A percentile compares a stretch with the other conserved stretches of the same genome.
Evolutionary conservation across 1,139 yeast genomes (phyloP).

Genomic region (Suhomyces bolitotheri): DNA sequence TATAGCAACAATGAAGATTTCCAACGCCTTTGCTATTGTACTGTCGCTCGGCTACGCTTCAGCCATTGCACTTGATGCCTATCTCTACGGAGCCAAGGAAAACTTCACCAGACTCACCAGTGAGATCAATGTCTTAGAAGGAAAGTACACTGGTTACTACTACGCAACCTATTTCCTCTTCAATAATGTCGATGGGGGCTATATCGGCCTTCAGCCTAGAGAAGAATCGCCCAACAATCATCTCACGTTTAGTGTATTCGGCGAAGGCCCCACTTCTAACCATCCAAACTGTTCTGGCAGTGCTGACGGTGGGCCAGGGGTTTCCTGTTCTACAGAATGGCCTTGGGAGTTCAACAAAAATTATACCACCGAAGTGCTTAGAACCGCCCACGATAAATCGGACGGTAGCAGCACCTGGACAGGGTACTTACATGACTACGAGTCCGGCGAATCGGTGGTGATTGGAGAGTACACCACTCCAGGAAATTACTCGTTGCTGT

Average conservation of each 20-base stretch:
- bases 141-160: neutral
- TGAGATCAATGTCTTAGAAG: neutral
- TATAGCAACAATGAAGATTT: too few relatives aligned
- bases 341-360: constrained; percentile 8
- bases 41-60: too few relatives aligned
- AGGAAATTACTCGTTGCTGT: neutral
- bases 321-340: constrained; percentile 6
- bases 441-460: neutral
- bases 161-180: constrained; percentile 1
- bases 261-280: neutral
- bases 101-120: too few relatives aligned
- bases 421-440: constrained; percentile 6
- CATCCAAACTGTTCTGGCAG: constrained; percentile 3
- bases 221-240: neutral
- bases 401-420: constrained; percentile 8
- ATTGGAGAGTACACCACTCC: constrained; percentile 6
- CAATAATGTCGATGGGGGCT: neutral
- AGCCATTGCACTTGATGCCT: too few relatives aligned
- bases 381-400: neutral
- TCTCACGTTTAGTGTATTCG: constrained; percentile 5
- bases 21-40: too few relatives aligned
- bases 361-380: constrained; percentile 4
- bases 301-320: constrained; percentile 8
- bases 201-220: constrained; percentile 6
- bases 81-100: too few relatives aligned